Percentiles rank a stretch among this genome's conserved stretches.
Conservation (phyloP, 2,329 filamentous ascomycete species). For the Aspergillus caelatus region DNA sequence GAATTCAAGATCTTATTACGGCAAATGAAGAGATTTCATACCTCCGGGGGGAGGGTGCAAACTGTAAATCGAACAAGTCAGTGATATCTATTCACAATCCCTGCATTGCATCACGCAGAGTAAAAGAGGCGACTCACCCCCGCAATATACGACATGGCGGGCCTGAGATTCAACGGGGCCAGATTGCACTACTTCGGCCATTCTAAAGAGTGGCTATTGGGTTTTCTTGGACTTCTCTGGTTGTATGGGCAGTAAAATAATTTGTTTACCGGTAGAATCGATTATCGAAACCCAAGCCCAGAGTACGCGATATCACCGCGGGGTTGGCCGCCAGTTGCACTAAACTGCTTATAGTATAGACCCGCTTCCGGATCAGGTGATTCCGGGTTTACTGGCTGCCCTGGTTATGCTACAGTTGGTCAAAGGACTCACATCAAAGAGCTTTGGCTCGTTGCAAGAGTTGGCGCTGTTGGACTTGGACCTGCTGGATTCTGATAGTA, state of each 20-base stretch:
- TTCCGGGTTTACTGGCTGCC: background rate
- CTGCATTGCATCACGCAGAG: background rate
- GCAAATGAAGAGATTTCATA: constrained; percentile 46
- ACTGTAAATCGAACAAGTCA: constrained; percentile 44
- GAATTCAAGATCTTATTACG: constrained; percentile 10
- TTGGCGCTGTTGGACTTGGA: background rate
- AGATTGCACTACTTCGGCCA: constrained; percentile 40
- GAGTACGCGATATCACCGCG: constrained; percentile 4
- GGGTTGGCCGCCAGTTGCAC: constrained; percentile 9
- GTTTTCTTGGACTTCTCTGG: background rate
- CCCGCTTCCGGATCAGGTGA: background rate
- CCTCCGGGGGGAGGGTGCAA: constrained; percentile 68
- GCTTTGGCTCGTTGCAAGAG: background rate
- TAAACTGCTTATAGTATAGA: constrained; percentile 3
- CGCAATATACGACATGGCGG: constrained; percentile 64
- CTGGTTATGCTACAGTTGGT: background rate
- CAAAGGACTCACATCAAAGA: background rate
- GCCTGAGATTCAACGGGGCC: constrained; percentile 49
- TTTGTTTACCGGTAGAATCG: background rate
- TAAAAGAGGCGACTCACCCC: constrained; percentile 49
- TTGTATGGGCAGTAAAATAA: background rate
- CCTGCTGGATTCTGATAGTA: background rate
- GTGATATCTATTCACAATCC: background rate
- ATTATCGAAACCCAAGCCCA: background rate
- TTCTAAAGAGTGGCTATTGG: constrained; percentile 13